Evolutionary conservation across 2,329 filamentous ascomycete species (phyloP), one percentile per base, ranked within the genome.

Genomic region (Triangularia setosa): DNA sequence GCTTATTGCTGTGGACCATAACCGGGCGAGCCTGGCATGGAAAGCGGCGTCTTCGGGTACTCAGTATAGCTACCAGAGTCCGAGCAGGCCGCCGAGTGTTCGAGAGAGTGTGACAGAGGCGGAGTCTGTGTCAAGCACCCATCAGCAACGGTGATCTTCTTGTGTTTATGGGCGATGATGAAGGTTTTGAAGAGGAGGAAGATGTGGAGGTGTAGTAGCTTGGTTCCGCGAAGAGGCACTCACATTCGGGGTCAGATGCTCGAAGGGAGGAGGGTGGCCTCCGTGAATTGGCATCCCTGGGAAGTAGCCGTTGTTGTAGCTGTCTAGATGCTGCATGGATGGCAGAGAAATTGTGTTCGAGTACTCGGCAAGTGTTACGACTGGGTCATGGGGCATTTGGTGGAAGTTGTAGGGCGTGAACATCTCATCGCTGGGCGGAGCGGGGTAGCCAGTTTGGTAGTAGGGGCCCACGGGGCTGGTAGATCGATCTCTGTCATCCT

Each of bases 41-140:
- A 91, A 68, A 90, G 79, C 66, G 90, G 90, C 61, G 90, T 92
- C 53, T 84, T 85, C 40, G 89, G 89, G 77, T 88, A 88, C 69
- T 87, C 84, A 73, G 85, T 87, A 73, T 84, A 87, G 64, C 83
- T 83, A 66, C 82, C 79, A 70, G 73, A 73, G 63, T 88, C 86
- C 30, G 85, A 88, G 75, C 85, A 86, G 72, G 80, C 82, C 66
- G 84, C 79, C 60, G 88, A 91, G 74, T 87, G 84, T 72, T 90
- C 88, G 75, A 87, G 90, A 27, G 87, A 89, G 75, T 90, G 88
- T 72, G 88, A 90, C 71, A 92, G 85, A 73, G 90, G 88, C 79
- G 90, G 90, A 76, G 90, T 92, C 90, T 93, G 79, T 72, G 75
- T 52, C 65, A 62, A 53, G 27, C 71, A 77, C 75, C 75, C 75